A percentile compares a stretch with the other conserved stretches of the same genome.
phyloP scores from a whole-genome alignment of 2,329 filamentous ascomycete genomes.

The Chaetomium sp. region DNA sequence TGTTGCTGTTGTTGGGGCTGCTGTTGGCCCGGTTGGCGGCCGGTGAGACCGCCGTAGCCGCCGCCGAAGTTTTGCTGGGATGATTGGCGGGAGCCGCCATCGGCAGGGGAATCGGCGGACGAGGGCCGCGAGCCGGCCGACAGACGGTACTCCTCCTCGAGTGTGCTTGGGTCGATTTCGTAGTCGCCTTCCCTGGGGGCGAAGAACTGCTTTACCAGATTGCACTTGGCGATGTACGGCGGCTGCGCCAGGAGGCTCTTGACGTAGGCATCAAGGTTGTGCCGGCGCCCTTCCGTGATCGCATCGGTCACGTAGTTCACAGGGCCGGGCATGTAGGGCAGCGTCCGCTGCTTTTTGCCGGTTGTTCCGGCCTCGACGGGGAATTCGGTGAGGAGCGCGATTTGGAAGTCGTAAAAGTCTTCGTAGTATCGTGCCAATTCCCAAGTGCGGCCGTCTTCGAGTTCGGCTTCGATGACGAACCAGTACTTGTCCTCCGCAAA shows the following conservation, averaged over 20 bases:
- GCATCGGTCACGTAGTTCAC: slow-evolving; percentile 98
- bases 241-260: slow-evolving; percentile 86
- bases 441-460: slow-evolving; percentile 91
- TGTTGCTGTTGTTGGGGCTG: slow-evolving; percentile 35
- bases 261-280: slow-evolving; percentile 93
- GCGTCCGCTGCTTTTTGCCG: slow-evolving; percentile 72
- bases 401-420: slow-evolving; percentile 99
- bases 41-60: slow-evolving; percentile 55
- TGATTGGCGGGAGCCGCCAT: slow-evolving; percentile 64
- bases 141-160: slow-evolving; percentile 70
- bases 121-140: slow-evolving; percentile 71
- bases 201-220: slow-evolving; percentile 87
- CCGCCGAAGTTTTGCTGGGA: slow-evolving; percentile 61
- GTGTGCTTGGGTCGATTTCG: slow-evolving; percentile 75
- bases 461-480: slow-evolving; percentile 91
- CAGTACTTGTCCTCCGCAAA: slow-evolving; percentile 98
- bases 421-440: slow-evolving; percentile 94
- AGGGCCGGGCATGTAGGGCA: slow-evolving; percentile 97
- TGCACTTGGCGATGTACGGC: slow-evolving; percentile 79
- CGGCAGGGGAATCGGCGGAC: slow-evolving; percentile 62
- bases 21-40: slow-evolving; percentile 35
- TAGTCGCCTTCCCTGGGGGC: slow-evolving; percentile 88
- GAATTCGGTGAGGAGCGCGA: slow-evolving; percentile 88
- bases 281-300: slow-evolving; percentile 88
- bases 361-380: slow-evolving; percentile 90